Conservation (phyloP, 495 filamentous ascomycete species). For the Geopyxis carbonaria region DNA sequence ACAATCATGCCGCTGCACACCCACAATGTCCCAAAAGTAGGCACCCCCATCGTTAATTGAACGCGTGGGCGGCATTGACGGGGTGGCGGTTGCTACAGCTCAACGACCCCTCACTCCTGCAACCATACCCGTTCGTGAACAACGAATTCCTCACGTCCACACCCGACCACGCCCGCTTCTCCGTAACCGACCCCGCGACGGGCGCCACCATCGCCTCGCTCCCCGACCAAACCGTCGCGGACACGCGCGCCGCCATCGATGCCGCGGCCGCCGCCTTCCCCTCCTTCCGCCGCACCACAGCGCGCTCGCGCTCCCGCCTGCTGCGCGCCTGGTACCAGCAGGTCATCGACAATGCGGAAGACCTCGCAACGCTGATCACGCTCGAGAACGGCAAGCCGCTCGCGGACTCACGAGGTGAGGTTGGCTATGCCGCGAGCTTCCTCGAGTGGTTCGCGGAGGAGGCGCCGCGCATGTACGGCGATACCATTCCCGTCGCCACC, state of each 20-base stretch:
- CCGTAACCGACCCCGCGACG: slow-evolving; percentile 48
- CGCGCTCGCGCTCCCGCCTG: slow-evolving; percentile 64
- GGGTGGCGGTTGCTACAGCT: too few species aligned
- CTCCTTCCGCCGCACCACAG: slow-evolving; percentile 54
- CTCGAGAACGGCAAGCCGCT: slow-evolving; percentile 64
- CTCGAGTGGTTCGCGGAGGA: slow-evolving; percentile 70
- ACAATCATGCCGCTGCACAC: slow-evolving; percentile 17
- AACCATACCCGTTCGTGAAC: slow-evolving; percentile 66
- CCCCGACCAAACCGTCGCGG: slow-evolving; percentile 47
- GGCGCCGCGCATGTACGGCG: slow-evolving; percentile 51
- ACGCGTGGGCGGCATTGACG: not conserved
- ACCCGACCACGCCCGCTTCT: slow-evolving; percentile 61
- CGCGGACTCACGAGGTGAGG: slow-evolving; percentile 53
- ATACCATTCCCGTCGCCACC: slow-evolving; percentile 43
- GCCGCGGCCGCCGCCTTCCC: slow-evolving; percentile 53
- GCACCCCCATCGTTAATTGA: not conserved
- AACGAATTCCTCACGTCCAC: slow-evolving; percentile 60
- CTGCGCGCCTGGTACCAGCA: slow-evolving; percentile 82
- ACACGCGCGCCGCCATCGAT: slow-evolving; percentile 46
- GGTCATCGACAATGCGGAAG: slow-evolving; percentile 71
- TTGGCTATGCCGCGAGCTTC: slow-evolving; percentile 53
- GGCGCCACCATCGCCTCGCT: slow-evolving; percentile 50
- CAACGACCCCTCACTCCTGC: slow-evolving; percentile 67
- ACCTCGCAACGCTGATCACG: slow-evolving; percentile 79
- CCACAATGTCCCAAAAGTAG: slow-evolving; percentile 15